Evolutionary conservation across 768 basidiomycete genomes (phyloP).

Genomic region (Russula sp.): DNA sequence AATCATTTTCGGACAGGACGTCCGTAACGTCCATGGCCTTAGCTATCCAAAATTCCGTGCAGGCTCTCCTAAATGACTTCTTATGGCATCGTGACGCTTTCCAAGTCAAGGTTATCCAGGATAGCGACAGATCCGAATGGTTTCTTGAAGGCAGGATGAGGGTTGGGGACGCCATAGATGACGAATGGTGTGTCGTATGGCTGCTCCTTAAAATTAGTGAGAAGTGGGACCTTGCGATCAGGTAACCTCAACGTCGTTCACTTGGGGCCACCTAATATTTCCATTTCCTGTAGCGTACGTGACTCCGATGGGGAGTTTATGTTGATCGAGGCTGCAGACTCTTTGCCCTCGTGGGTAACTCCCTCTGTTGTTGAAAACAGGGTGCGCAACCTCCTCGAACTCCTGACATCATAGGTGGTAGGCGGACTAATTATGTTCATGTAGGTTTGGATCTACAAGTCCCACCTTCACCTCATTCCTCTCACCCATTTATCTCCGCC

Average conservation of each 20-base stretch:
- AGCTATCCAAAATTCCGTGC: slow-evolving; percentile 51
- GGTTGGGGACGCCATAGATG: slow-evolving; percentile 95
- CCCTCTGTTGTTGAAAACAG: slow-evolving; percentile 90
- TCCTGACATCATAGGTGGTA: not conserved
- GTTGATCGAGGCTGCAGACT: slow-evolving; percentile 92
- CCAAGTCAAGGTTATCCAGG: slow-evolving; percentile 57
- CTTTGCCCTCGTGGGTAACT: slow-evolving; percentile 82
- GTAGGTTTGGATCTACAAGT: slow-evolving; percentile 88
- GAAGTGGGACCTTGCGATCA: slow-evolving; percentile 74
- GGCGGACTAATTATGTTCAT: slow-evolving; percentile 19
- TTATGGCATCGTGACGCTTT: slow-evolving; percentile 84
- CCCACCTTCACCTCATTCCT: slow-evolving; percentile 81
- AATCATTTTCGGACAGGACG: slow-evolving; percentile 45
- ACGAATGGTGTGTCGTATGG: slow-evolving; percentile 96
- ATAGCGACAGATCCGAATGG: slow-evolving; percentile 42
- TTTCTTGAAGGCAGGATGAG: slow-evolving; percentile 78
- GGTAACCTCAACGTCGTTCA: slow-evolving; percentile 39
- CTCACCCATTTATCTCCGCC: slow-evolving; percentile 64
- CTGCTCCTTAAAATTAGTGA: slow-evolving; percentile 68
- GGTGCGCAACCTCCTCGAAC: slow-evolving; percentile 45
- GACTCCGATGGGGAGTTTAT: slow-evolving; percentile 96
- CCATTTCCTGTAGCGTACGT: slow-evolving; percentile 41
- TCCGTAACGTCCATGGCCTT: slow-evolving; percentile 60
- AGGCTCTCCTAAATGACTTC: slow-evolving; percentile 49
- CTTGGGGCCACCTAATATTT: not conserved